Percentiles rank a stretch among this genome's conserved stretches.
Evolutionary conservation across 2,329 filamentous ascomycete genomes (phyloP).

Genomic region (Aureobasidium sp.): DNA sequence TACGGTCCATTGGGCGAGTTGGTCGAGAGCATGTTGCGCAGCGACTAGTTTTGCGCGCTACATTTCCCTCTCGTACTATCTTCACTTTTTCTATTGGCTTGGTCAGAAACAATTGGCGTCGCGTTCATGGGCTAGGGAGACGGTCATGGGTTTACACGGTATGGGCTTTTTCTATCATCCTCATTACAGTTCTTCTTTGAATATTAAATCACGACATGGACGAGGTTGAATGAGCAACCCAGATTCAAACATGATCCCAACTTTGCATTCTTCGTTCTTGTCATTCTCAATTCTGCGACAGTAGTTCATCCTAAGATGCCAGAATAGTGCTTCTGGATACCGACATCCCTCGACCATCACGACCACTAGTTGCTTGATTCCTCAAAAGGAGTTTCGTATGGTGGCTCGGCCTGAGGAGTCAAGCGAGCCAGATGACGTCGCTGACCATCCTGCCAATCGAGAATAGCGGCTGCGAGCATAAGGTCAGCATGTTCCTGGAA

Average conservation of each 20-base stretch:
- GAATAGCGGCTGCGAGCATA: conserved; percentile 47
- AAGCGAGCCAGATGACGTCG: conserved; percentile 73
- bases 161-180: not conserved
- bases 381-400: conserved; percentile 57
- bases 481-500: not conserved
- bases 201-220: not conserved
- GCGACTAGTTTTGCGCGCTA: conserved; percentile 52
- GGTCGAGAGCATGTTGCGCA: conserved; percentile 95
- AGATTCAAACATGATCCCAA: not conserved
- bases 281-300: too few species aligned
- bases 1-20: conserved; percentile 93
- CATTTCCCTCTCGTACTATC: not conserved
- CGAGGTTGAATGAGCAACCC: not conserved
- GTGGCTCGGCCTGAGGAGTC: conserved; percentile 73
- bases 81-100: not conserved
- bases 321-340: not conserved
- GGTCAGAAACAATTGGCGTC: not conserved
- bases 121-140: not conserved
- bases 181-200: not conserved
- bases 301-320: too few species aligned
- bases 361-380: conserved; percentile 10
- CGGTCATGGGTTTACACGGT: not conserved
- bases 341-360: not conserved
- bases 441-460: conserved; percentile 76
- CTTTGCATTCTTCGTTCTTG: not conserved